phyloP scores from a whole-genome alignment of 73 alveolate species.

The Effrenium voratum region DNA sequence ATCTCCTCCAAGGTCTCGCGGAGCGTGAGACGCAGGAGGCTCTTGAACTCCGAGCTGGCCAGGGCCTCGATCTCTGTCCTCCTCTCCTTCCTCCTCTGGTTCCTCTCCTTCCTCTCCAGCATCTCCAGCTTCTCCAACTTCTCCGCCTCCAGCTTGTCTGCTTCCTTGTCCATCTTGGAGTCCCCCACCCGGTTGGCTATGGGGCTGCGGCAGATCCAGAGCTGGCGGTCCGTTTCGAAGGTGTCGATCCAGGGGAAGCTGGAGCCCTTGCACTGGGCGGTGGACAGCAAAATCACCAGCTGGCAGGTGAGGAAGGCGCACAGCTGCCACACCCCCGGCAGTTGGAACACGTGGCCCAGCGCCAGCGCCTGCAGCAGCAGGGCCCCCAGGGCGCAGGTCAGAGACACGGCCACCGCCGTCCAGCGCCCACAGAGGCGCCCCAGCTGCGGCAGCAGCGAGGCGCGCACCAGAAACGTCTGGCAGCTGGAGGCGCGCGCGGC shows the following conservation, averaged over 20 bases:
- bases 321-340: conserved; percentile 5
- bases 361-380: neutral
- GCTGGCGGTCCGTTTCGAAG: no score
- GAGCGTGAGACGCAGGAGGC: no score
- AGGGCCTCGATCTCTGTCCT: no score
- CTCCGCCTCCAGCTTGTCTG: no score
- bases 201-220: no score
- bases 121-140: no score
- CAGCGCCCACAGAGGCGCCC: neutral
- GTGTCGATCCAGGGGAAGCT: conserved; percentile 7
- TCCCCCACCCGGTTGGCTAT: no score
- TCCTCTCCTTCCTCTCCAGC: no score
- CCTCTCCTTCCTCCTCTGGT: no score
- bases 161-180: no score
- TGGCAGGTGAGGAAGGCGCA: neutral
- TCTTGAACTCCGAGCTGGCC: no score
- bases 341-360: neutral
- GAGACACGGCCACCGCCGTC: neutral
- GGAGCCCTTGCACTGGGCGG: conserved; percentile 38
- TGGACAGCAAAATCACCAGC: neutral
- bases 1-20: no score
- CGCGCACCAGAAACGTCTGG: conserved; percentile 18
- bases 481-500: conserved; percentile 4
- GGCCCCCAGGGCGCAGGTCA: neutral
- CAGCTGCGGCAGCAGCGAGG: neutral